Evolutionary conservation across 768 basidiomycete species (phyloP).

Genomic region (Termitomyces sp.): DNA sequence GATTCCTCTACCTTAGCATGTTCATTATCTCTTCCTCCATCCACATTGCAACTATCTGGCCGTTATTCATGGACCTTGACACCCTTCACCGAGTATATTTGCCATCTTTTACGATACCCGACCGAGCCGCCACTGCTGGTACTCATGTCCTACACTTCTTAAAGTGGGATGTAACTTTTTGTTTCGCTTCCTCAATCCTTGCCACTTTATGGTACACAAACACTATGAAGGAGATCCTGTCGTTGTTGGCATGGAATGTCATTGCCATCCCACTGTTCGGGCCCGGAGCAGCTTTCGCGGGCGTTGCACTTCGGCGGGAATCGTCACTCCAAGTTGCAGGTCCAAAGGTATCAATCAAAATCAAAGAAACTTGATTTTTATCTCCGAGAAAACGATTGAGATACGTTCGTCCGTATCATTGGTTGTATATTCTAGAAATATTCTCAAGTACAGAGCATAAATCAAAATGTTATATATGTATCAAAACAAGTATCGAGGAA

Average conservation of each 20-base stretch:
- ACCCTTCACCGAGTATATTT: conserved; percentile 29
- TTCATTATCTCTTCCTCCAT: conserved; percentile 39
- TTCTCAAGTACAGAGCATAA: not conserved
- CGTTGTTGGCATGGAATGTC: conserved; percentile 37
- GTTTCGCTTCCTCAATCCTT: conserved; percentile 32
- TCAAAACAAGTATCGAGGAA: too few relatives aligned
- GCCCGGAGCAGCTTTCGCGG: conserved; percentile 47
- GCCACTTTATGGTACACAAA: conserved; percentile 46
- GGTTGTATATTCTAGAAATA: not conserved
- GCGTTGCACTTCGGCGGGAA: conserved; percentile 47
- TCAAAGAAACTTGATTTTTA: conserved; percentile 1
- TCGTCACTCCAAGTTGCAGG: conserved; percentile 7
- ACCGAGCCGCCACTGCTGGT: conserved; percentile 18
- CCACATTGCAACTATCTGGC: conserved; percentile 37
- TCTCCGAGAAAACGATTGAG: not conserved
- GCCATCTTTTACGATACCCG: conserved; percentile 28
- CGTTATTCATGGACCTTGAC: conserved; percentile 24
- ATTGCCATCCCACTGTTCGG: conserved; percentile 39
- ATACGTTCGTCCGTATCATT: not conserved
- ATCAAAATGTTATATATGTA: not conserved
- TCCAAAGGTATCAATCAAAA: not conserved
- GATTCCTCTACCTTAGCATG: conserved; percentile 30
- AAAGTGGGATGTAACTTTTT: conserved; percentile 47
- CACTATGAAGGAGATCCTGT: conserved; percentile 23
- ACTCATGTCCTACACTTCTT: conserved; percentile 35